Evolutionary conservation across 352 stramenopile species (phyloP), one percentile per base, ranked within the genome.

Genomic region (Globisporangium yorkense): DNA sequence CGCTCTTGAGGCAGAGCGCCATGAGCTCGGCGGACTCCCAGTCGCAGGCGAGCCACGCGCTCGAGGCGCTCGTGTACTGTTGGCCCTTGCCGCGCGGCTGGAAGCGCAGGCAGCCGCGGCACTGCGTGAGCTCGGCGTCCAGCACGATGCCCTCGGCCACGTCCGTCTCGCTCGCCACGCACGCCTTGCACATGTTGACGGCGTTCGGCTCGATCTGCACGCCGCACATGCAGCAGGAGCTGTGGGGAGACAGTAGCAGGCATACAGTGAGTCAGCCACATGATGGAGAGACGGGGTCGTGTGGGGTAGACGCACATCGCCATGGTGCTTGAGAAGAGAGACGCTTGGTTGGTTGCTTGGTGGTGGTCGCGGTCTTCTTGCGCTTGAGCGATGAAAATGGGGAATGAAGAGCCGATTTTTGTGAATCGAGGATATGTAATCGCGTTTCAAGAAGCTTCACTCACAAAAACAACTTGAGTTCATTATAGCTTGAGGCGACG

Each of bases 1-100:
- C 62, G 63, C 71, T 85, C 76, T 90, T 90, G 33, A 92, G 70
- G 51, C 80, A 89, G 40, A 92, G 68, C 60, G 80, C 79, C 71
- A 92, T 79, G 46, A 92, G 70, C 59, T 93, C 83, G 12, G 67
- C 72, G 9, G 80, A 91, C 61, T 93, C 83, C 71, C 75, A 87
- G n/a, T 79, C 74, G 55, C 70, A 84, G n/a, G 58, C 62, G 18
- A 85, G 52, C 77, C 80, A 89, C 33, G 77, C 68, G 41, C 75
- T 71, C 0, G 61, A 64, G 55, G 62, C 72, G 48, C 74, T 86
- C 45, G 53, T 62, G 18, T 54, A 29, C 37, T 70, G 61, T 31
- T 77, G 63, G 13, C 63, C 68, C 43, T 85, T 87, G 58, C 70
- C 67, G 24, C 70, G 70, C 27, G 77, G 69, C 57, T 86, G 77